Percentiles rank a stretch among this genome's conserved stretches.
Evolutionary conservation across 768 basidiomycete genomes (phyloP).

Genomic region (Rhodosporidiobolus sp.): DNA sequence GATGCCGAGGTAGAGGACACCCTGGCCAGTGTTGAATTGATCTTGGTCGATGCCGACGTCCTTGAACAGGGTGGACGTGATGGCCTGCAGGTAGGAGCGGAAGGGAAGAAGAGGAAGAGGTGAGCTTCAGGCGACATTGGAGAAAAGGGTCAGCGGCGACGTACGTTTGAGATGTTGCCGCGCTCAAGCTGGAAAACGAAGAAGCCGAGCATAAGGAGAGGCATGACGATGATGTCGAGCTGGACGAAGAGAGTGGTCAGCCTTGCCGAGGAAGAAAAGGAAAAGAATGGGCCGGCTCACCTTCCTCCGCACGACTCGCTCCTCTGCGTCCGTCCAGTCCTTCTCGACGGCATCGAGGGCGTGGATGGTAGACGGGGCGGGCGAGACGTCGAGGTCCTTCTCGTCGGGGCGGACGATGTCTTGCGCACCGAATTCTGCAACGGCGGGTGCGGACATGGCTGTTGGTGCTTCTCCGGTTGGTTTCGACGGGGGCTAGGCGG

Average conservation of each 20-base stretch:
- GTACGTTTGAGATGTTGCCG: slow-evolving; percentile 45
- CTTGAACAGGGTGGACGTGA: slow-evolving; percentile 32
- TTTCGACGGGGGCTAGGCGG: background rate
- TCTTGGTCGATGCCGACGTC: slow-evolving; percentile 42
- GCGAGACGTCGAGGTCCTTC: background rate
- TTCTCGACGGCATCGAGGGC: background rate
- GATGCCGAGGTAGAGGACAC: slow-evolving; percentile 46
- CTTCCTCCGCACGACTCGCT: slow-evolving; percentile 3
- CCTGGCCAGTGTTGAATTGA: slow-evolving; percentile 45
- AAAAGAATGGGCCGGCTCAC: background rate
- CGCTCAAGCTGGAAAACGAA: slow-evolving; percentile 45
- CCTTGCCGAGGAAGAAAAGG: too few species aligned
- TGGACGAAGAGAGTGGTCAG: background rate
- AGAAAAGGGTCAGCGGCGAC: slow-evolving; percentile 35
- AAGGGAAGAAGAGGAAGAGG: background rate
- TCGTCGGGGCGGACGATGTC: background rate
- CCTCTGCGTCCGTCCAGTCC: slow-evolving; percentile 9
- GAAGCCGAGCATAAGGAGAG: slow-evolving; percentile 45
- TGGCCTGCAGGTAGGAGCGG: background rate
- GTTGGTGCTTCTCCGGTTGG: too few species aligned
- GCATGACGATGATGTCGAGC: slow-evolving; percentile 45
- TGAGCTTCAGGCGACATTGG: slow-evolving; percentile 4
- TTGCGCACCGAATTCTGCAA: background rate
- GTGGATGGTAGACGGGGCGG: background rate
- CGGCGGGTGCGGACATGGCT: slow-evolving; percentile 4